phyloP scores from a whole-genome alignment of 495 filamentous ascomycete species.

The Apodospora peruviana region DNA sequence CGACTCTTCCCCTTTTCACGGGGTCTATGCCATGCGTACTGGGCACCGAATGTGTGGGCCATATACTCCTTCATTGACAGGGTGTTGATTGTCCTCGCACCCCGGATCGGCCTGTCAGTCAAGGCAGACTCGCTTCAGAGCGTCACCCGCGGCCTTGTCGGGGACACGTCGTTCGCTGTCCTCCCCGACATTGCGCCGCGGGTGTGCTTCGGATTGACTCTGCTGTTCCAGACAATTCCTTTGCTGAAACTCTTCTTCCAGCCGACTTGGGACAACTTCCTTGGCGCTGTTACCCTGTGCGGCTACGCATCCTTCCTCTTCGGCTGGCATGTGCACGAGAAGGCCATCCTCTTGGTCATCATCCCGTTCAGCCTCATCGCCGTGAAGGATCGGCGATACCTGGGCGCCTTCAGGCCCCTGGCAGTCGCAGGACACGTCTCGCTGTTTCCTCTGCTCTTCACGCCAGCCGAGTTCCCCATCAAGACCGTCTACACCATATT shows the following conservation, averaged over 20 bases:
- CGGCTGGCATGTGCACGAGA: slow-evolving; percentile 98
- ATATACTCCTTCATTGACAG: slow-evolving; percentile 91
- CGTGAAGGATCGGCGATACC: slow-evolving; percentile 83
- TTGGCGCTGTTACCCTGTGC: slow-evolving; percentile 88
- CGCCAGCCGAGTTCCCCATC: slow-evolving; percentile 82
- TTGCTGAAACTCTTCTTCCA: slow-evolving; percentile 75
- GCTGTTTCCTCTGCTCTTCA: slow-evolving; percentile 90
- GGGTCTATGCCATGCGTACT: slow-evolving; percentile 94
- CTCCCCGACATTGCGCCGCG: slow-evolving; percentile 79
- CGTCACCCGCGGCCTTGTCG: slow-evolving; percentile 86
- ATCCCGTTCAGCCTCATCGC: slow-evolving; percentile 94
- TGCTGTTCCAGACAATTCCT: slow-evolving; percentile 75
- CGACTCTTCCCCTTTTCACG: slow-evolving; percentile 91
- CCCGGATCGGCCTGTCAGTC: slow-evolving; percentile 66
- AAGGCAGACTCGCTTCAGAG: slow-evolving; percentile 72
- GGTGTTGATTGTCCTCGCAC: slow-evolving; percentile 76
- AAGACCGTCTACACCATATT: slow-evolving; percentile 91
- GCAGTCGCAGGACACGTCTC: slow-evolving; percentile 93
- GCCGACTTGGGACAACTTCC: slow-evolving; percentile 81
- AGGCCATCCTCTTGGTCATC: slow-evolving; percentile 89
- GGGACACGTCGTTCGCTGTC: slow-evolving; percentile 92
- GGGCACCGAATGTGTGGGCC: slow-evolving; percentile 97
- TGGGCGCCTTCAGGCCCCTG: slow-evolving; percentile 86
- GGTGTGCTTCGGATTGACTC: slow-evolving; percentile 74
- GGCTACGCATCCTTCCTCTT: slow-evolving; percentile 96